Percentiles rank a stretch among this genome's conserved stretches.
phyloP scores from a whole-genome alignment of 2,329 filamentous ascomycete genomes.

The Berkeleyomyces rouxiae region DNA sequence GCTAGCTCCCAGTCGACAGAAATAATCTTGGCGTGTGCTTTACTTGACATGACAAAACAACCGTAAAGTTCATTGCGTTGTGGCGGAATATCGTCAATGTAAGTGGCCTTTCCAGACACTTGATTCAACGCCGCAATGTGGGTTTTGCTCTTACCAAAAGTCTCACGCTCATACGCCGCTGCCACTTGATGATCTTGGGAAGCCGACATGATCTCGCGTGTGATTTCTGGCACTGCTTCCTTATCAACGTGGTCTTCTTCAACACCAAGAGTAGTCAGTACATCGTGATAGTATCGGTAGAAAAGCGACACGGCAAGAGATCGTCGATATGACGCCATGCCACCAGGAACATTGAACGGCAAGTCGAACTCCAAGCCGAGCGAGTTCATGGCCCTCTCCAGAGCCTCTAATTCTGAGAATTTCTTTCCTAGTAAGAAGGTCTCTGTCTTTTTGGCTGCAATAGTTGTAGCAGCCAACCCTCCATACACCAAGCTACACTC shows the following conservation, averaged over 20 bases:
- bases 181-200: conserved; percentile 61
- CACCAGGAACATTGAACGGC: conserved; percentile 77
- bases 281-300: conserved; percentile 90
- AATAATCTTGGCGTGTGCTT: conserved; percentile 70
- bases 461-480: conserved; percentile 84
- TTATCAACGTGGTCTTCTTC: conserved; percentile 39
- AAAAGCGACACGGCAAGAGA: conserved; percentile 86
- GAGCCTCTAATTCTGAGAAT: conserved; percentile 62
- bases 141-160: conserved; percentile 70
- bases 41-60: conserved; percentile 73
- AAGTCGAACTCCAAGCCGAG: conserved; percentile 83
- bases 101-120: conserved; percentile 83
- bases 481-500: conserved; percentile 75
- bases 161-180: conserved; percentile 60
- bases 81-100: conserved; percentile 84
- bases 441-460: conserved; percentile 67
- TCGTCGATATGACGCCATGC: conserved; percentile 93
- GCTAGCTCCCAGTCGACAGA: conserved; percentile 61
- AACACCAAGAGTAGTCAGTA: conserved; percentile 41
- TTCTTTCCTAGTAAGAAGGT: conserved; percentile 60
- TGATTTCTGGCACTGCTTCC: conserved; percentile 69
- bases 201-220: conserved; percentile 66
- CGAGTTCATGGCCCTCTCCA: conserved; percentile 79
- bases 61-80: conserved; percentile 80
- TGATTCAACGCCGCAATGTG: conserved; percentile 90